A percentile compares a stretch with the other conserved stretches of the same genome.
Evolutionary conservation across 495 filamentous ascomycete species (phyloP).

Genomic region (Hypoxylon cercidicola): DNA sequence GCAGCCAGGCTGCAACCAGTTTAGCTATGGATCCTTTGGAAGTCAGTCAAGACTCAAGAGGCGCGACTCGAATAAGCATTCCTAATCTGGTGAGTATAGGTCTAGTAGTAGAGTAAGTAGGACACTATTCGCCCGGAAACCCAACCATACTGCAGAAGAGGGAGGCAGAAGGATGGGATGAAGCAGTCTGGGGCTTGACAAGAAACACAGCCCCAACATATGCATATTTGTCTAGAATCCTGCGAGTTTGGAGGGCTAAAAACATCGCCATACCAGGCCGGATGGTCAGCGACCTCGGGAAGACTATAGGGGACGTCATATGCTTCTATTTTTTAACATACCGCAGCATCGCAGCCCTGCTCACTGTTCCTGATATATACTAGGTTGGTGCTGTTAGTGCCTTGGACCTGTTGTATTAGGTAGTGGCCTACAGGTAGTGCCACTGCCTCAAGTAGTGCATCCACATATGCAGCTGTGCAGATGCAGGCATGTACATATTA

Average conservation of each 20-base stretch:
- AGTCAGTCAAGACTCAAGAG: slow-evolving; percentile 7
- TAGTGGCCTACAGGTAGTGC: no score
- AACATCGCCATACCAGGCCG: background rate
- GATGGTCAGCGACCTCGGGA: background rate
- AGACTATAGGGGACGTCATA: slow-evolving; percentile 24
- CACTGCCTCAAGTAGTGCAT: no score
- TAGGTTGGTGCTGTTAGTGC: background rate
- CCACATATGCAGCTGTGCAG: no score
- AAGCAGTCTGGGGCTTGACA: background rate
- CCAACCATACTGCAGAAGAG: no score
- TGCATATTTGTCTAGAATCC: no score
- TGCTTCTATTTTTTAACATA: slow-evolving; percentile 30
- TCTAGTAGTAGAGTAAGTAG: no score
- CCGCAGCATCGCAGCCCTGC: slow-evolving; percentile 12
- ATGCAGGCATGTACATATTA: no score
- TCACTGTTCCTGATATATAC: slow-evolving; percentile 2
- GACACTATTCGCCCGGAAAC: background rate
- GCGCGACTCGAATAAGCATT: background rate
- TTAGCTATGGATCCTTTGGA: slow-evolving; percentile 27
- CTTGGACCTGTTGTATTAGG: no score
- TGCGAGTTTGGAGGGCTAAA: slow-evolving; percentile 2
- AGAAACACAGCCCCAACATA: no score
- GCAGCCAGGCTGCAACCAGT: slow-evolving; percentile 17
- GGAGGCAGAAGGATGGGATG: background rate
- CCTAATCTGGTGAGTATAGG: no score